phyloP scores from a whole-genome alignment of 805 yeast genomes.

The Kuraishia cidri region DNA sequence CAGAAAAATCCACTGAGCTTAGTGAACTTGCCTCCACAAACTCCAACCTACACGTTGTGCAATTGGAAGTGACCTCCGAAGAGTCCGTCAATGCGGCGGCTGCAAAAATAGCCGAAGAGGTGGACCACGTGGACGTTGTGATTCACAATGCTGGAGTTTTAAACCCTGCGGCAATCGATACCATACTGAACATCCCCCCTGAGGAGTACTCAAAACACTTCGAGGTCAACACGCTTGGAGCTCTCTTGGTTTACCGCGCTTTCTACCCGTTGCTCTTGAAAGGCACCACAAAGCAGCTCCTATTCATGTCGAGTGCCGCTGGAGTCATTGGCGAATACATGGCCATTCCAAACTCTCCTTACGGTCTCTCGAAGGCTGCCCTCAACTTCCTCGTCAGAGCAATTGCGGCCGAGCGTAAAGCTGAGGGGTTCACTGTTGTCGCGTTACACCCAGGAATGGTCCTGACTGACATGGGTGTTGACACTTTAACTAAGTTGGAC shows the following conservation, averaged over 20 bases:
- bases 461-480: slow-evolving; percentile 20
- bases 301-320: slow-evolving; percentile 16
- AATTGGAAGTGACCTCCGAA: not conserved
- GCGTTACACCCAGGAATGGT: slow-evolving; percentile 32
- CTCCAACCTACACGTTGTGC: not conserved
- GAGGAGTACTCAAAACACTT: slow-evolving; percentile 6
- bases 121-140: not conserved
- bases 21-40: not conserved
- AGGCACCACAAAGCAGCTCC: slow-evolving; percentile 11
- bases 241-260: slow-evolving; percentile 10
- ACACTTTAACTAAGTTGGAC: not conserved
- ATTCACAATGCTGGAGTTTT: slow-evolving; percentile 1
- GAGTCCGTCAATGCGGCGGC: slow-evolving; percentile 1
- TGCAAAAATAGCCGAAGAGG: not conserved
- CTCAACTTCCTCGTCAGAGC: slow-evolving; percentile 21
- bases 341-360: slow-evolving; percentile 13
- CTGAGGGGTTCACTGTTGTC: slow-evolving; percentile 18
- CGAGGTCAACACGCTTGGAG: slow-evolving; percentile 14
- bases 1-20: not conserved
- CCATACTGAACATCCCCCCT: not conserved
- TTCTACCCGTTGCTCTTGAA: slow-evolving; percentile 12
- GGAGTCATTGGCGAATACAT: slow-evolving; percentile 13
- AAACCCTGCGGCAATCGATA: not conserved
- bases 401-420: slow-evolving; percentile 13
- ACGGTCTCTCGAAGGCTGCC: slow-evolving; percentile 28